Conservation (phyloP, 2,329 filamentous ascomycete species). For the Fusarium tanahbumbuense region DNA sequence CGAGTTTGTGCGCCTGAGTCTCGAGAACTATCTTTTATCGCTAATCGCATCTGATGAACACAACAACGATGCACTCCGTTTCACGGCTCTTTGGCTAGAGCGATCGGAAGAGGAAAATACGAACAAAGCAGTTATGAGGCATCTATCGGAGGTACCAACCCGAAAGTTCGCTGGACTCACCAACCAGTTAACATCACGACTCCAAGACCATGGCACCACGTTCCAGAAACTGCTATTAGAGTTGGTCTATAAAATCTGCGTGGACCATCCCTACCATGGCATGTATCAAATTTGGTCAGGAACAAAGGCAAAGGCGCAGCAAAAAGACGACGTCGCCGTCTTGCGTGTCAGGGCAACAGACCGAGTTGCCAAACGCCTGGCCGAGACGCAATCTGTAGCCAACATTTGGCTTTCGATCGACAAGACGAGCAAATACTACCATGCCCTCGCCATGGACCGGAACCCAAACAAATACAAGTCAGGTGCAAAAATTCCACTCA, state of each 20-base stretch:
- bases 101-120: slow-evolving; percentile 80
- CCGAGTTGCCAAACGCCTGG: slow-evolving; percentile 72
- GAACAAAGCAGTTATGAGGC: slow-evolving; percentile 78
- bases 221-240: slow-evolving; percentile 83
- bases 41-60: slow-evolving; percentile 87
- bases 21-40: slow-evolving; percentile 92
- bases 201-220: slow-evolving; percentile 74
- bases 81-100: slow-evolving; percentile 94
- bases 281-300: slow-evolving; percentile 97
- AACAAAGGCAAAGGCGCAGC: slow-evolving; percentile 74
- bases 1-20: slow-evolving; percentile 85
- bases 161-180: slow-evolving; percentile 92
- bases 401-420: slow-evolving; percentile 78
- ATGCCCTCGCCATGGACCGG: slow-evolving; percentile 72
- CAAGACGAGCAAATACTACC: slow-evolving; percentile 76
- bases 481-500: slow-evolving; percentile 72
- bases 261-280: slow-evolving; percentile 94
- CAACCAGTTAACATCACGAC: slow-evolving; percentile 95
- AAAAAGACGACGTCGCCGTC: slow-evolving; percentile 78
- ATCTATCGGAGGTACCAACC: slow-evolving; percentile 81
- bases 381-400: slow-evolving; percentile 61
- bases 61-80: slow-evolving; percentile 89
- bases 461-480: slow-evolving; percentile 75
- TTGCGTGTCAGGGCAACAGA: slow-evolving; percentile 80
- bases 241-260: slow-evolving; percentile 85